phyloP scores from a whole-genome alignment of 345 rosid genomes.

The Firmiana major region DNA sequence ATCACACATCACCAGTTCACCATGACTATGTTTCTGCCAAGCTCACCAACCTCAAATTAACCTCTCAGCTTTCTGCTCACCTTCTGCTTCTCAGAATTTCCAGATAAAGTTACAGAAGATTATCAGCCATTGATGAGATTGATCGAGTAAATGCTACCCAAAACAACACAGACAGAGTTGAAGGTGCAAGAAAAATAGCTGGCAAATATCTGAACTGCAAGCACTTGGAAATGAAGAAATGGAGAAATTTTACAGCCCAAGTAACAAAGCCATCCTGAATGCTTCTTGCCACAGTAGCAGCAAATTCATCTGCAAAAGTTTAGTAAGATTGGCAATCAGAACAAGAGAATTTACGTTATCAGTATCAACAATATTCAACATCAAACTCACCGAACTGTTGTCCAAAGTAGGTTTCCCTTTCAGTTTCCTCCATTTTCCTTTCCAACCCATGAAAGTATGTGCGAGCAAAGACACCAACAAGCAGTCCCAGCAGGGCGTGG shows the following conservation, averaged over 20 bases:
- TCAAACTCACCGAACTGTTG: slow-evolving; percentile 13
- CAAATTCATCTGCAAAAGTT: neutral
- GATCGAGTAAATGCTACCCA: neutral
- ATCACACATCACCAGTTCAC: neutral
- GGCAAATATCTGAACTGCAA: neutral
- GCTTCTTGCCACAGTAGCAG: neutral
- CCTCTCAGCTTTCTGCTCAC: neutral
- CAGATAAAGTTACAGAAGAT: neutral
- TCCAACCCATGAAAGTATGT: neutral
- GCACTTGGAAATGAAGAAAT: slow-evolving; percentile 23
- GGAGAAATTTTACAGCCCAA: slow-evolving; percentile 19
- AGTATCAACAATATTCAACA: neutral
- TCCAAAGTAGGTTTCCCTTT: too few relatives aligned
- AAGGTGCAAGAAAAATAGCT: neutral
- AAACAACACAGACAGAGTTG: neutral
- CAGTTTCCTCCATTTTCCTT: too few relatives aligned
- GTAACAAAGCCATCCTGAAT: neutral
- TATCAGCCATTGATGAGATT: neutral
- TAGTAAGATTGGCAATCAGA: neutral
- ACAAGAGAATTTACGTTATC: neutral
- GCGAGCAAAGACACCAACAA: slow-evolving; percentile 2
- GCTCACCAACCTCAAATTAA: neutral
- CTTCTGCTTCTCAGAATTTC: neutral
- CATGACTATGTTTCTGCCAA: neutral
- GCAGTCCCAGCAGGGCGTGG: neutral